Conservation (phyloP, 805 yeast genomes). For the Wickerhamiella occidentalis region DNA sequence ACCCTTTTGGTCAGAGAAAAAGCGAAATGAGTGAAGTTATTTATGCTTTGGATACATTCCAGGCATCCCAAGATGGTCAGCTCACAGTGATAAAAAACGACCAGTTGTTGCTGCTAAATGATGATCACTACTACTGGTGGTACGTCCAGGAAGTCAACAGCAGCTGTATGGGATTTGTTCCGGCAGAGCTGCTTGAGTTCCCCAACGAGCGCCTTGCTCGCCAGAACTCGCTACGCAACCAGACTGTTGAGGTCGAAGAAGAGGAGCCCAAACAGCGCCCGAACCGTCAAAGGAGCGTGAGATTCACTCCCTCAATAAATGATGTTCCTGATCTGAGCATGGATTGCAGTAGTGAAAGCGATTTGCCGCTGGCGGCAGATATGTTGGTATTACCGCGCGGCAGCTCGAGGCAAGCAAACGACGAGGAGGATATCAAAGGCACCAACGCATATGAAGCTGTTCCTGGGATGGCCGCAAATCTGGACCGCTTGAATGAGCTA, state of each 20-base stretch:
- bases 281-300: constrained; percentile 5
- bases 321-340: constrained; percentile 6
- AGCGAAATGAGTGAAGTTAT: constrained; percentile 26
- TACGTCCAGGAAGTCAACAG: constrained; percentile 49
- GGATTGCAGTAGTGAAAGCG: constrained; percentile 5
- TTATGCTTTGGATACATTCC: constrained; percentile 77
- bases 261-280: neutral
- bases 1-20: neutral
- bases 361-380: constrained; percentile 2
- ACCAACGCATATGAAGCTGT: neutral
- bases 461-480: constrained; percentile 7
- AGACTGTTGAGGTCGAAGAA: constrained; percentile 4
- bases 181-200: constrained; percentile 90
- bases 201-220: constrained; percentile 85
- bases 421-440: neutral
- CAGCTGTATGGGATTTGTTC: constrained; percentile 82
- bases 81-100: constrained; percentile 70
- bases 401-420: neutral
- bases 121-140: constrained; percentile 96
- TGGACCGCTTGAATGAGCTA: constrained; percentile 2
- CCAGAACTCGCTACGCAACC: constrained; percentile 76
- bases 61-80: constrained; percentile 89
- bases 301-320: constrained; percentile 7
- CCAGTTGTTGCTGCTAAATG: constrained; percentile 70
- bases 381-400: neutral